Base-by-base conservation (phyloP, 2,329 filamentous ascomycete genomes). In the Ascosphaera apis region DNA sequence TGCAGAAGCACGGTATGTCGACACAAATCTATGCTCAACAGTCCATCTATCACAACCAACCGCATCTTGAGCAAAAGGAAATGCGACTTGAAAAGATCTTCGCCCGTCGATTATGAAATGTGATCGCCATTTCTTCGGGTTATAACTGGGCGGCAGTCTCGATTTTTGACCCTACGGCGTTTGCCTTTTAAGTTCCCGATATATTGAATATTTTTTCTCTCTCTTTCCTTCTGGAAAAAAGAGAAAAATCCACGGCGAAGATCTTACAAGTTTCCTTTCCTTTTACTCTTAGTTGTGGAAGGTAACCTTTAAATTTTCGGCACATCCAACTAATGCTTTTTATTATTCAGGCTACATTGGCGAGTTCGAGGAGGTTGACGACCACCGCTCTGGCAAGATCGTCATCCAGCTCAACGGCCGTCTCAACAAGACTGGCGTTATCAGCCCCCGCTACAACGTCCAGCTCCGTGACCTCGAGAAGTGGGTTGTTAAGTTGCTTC, bases 161-260 rank as follows among this genome's bases (percentile, higher is more conserved):
- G 72, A 50, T 49, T 59, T 47, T 44, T 39, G 52, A 49, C 66
- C 62, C 68, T 63, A 93, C 83, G 80, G 77, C 75, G 69, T 76
- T 74, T 82, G 86, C 82, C 84, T 82, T 98, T 95, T 98, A 95
- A 95, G 74, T 91, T 74, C 73, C 82, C 86, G 88, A 91, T 79
- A 98, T 64, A 98, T 88, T 60, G 65, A 79, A 56, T 40, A 50
- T 52, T 55, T 46, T 41, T 46, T 45, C 46, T 44, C n/a, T n/a
- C n/a, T n/a, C n/a, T n/a, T n/a, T n/a, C n/a, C n/a, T 28, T 28
- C 8, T 28, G 8, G 8, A n/a, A 28, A 28, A 28, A 8, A 15
- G 13, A 50, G 46, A n/a, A n/a, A n/a, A n/a, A n/a, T 48, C 52
- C 60, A 60, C 60, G 72, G 76, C 76, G 76, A 49, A 72, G 76